These are phyloP conservation scores for Diplodia mutila DNA, from an alignment of 2,329 filamentous ascomycete species.

Conservation along the genomic window DNA sequence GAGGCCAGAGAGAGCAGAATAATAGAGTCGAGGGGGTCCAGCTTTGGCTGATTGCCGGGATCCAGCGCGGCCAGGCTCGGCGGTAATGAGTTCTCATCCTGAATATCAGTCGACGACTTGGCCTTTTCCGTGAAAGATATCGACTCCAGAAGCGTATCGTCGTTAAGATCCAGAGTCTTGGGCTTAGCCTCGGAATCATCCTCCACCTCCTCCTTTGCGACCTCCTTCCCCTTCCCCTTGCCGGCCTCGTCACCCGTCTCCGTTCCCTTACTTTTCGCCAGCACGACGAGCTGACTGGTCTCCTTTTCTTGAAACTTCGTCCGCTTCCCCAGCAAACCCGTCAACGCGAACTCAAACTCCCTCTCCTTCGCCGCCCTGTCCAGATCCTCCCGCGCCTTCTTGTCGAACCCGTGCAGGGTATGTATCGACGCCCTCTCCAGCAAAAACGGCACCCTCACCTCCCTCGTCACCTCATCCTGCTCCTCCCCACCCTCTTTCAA, in stretches of 20 bases:
- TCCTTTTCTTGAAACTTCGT: slow-evolving; percentile 80
- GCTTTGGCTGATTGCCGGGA: slow-evolving; percentile 78
- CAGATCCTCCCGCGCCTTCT: slow-evolving; percentile 72
- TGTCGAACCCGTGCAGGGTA: slow-evolving; percentile 81
- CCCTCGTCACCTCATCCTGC: slow-evolving; percentile 29
- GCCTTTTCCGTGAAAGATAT: slow-evolving; percentile 73
- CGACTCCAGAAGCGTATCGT: slow-evolving; percentile 88
- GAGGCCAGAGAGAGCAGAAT: slow-evolving; percentile 80
- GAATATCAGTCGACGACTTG: slow-evolving; percentile 46
- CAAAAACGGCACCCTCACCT: slow-evolving; percentile 64
- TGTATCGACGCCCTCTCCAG: slow-evolving; percentile 83
- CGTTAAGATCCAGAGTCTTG: slow-evolving; percentile 76
- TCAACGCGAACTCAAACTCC: slow-evolving; percentile 80
- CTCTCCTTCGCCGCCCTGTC: slow-evolving; percentile 67
- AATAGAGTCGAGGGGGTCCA: slow-evolving; percentile 84
- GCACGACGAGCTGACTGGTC: slow-evolving; percentile 85
- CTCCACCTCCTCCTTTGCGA: background rate
- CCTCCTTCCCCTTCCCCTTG: slow-evolving; percentile 25
- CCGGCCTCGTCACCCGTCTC: slow-evolving; percentile 23
- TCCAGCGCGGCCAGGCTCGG: slow-evolving; percentile 65
- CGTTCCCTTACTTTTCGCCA: slow-evolving; percentile 72
- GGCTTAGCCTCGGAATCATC: slow-evolving; percentile 52
- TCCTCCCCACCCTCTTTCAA: slow-evolving; percentile 28
- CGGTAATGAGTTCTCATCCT: slow-evolving; percentile 60
- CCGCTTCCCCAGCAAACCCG: slow-evolving; percentile 82